A percentile compares a stretch with the other conserved stretches of the same genome.
Evolutionary conservation across 1,139 yeast genomes (phyloP).

Genomic region (Sugiyamaella xylanicola): DNA sequence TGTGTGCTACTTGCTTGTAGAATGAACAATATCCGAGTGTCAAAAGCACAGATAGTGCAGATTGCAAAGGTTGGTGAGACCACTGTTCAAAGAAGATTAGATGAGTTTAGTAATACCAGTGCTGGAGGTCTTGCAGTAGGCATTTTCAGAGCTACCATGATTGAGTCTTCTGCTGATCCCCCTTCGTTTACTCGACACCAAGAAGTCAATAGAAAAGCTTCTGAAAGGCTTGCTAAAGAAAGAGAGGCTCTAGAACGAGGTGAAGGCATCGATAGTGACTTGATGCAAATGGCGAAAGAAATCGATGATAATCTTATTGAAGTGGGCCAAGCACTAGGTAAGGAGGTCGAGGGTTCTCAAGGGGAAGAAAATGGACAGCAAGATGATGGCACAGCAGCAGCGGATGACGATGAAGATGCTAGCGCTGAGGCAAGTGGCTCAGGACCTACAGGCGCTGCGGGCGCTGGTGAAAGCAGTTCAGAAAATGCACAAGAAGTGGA

Average conservation of each 20-base stretch:
- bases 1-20: slow-evolving; percentile 90
- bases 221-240: slow-evolving; percentile 24
- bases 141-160: slow-evolving; percentile 60
- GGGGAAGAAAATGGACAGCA: slow-evolving; percentile 1
- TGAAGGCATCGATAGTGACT: slow-evolving; percentile 9
- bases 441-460: not conserved
- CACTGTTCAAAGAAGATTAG: slow-evolving; percentile 84
- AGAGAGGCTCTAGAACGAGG: slow-evolving; percentile 14
- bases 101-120: slow-evolving; percentile 79
- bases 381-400: not conserved
- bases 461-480: too few species aligned
- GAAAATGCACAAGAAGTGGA: too few species aligned
- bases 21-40: slow-evolving; percentile 91
- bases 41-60: slow-evolving; percentile 91
- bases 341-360: not conserved
- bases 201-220: slow-evolving; percentile 33
- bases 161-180: slow-evolving; percentile 63
- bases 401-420: not conserved
- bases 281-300: slow-evolving; percentile 12
- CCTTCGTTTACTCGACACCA: slow-evolving; percentile 64
- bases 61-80: slow-evolving; percentile 95
- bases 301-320: slow-evolving; percentile 10
- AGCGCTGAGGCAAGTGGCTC: not conserved
- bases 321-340: slow-evolving; percentile 10
- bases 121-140: slow-evolving; percentile 74